These are phyloP conservation scores for Boletus subparvulus DNA, from an alignment of 768 basidiomycete genomes.

Conservation along the genomic window DNA sequence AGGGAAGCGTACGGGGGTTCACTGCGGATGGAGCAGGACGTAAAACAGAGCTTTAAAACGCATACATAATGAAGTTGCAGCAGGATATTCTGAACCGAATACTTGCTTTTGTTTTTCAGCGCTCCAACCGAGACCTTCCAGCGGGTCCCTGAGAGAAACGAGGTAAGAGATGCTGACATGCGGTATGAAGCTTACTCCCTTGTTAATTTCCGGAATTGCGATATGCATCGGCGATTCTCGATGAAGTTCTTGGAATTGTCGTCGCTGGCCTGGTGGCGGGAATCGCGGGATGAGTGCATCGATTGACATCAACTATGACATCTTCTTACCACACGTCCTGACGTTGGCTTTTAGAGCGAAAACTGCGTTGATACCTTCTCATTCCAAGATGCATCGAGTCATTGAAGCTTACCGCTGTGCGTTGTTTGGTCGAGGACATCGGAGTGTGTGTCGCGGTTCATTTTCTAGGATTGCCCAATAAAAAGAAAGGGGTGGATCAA, in stretches of 20 bases:
- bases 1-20: constrained; percentile 15
- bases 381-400: not conserved
- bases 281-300: constrained; percentile 1
- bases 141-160: constrained; percentile 9
- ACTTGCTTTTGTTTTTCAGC: constrained; percentile 57
- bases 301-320: no score
- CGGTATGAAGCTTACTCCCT: constrained; percentile 3
- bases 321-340: constrained; percentile 11
- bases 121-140: constrained; percentile 44
- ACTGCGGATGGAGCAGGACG: constrained; percentile 10
- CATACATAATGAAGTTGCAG: constrained; percentile 19
- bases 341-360: constrained; percentile 1
- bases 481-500: constrained; percentile 18
- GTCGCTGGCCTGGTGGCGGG: constrained; percentile 10
- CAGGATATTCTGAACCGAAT: not conserved
- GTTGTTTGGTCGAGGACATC: constrained; percentile 44
- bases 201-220: not conserved
- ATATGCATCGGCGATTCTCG: constrained; percentile 1
- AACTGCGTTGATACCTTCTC: not conserved
- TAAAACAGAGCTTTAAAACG: constrained; percentile 38
- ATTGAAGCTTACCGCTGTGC: constrained; percentile 30
- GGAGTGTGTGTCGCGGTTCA: constrained; percentile 36
- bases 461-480: constrained; percentile 10
- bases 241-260: constrained; percentile 7
- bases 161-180: constrained; percentile 5